Evolutionary conservation across 2,329 filamentous ascomycete genomes (phyloP), one percentile per base, ranked within the genome.

Genomic region (Thielaviopsis cerberus): DNA sequence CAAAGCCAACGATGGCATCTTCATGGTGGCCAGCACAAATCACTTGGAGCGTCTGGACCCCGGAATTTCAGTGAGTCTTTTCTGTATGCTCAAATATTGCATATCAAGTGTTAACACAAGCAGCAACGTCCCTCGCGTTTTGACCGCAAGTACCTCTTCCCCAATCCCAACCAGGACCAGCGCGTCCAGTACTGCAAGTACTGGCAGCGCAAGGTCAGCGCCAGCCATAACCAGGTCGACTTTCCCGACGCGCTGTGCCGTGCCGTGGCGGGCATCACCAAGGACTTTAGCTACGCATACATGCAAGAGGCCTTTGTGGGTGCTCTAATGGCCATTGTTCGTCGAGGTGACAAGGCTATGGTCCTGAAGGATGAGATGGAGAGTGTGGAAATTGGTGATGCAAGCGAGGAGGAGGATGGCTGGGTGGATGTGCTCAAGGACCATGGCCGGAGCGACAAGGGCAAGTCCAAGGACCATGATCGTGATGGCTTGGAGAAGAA

Each of bases 271-370:
- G 72, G 73, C 10, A 80, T 83, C 61, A 85, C 81, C 0, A 68
- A 77, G 25, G 74, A 74, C n/a, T 85, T 85, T 67, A 82, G 78
- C 62, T 85, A 85, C 65, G 82, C 82, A 0, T 85, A 85, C 64
- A 76, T 85, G 67, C 81, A 86, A 65, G 82, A 85, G 66, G 81
- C 79, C 0, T 85, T 85, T 65, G 79, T 85, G 0, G 80, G 80
- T 0, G 75, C 78, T 1, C 65, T 85, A 57, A 69, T 85, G 25
- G 74, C 77, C 2, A 77, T 85, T 59, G 82, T 80, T 0, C 69
- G 69, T 3, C 59, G 64, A 5, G 62, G 62, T 0, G 53, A 62
- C 11, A 58, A 53, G 22, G 63, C 63, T n/a, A 60, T 63, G 8
- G 61, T 61, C 24, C 22, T 58, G 15, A 23, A 37, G 22, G 41